These are phyloP conservation scores for Zopfia rhizophila DNA, from an alignment of 2,329 filamentous ascomycete genomes.

Conservation along the genomic window DNA sequence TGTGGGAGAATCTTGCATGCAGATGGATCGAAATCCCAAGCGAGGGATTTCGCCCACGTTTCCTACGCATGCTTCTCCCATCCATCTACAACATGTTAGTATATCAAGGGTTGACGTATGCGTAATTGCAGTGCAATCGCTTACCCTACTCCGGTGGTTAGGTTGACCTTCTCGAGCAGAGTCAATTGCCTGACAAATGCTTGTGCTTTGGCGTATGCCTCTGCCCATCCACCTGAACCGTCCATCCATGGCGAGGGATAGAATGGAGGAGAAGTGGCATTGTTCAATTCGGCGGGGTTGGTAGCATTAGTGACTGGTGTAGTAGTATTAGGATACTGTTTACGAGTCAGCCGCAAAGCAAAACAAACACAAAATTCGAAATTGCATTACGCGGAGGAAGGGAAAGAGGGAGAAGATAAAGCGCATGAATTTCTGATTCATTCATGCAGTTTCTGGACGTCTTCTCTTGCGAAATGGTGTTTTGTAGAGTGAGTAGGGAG, in stretches of 20 bases:
- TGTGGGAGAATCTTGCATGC: constrained; percentile 85
- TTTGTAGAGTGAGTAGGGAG: constrained; percentile 18
- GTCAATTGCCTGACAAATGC: constrained; percentile 86
- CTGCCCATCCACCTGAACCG: constrained; percentile 73
- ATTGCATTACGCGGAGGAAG: constrained; percentile 41
- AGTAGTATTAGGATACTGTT: constrained; percentile 41
- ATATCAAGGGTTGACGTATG: background rate
- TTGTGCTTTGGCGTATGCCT: constrained; percentile 79
- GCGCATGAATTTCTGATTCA: constrained; percentile 31
- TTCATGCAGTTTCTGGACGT: constrained; percentile 34
- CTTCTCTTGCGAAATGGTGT: constrained; percentile 18
- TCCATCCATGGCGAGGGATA: constrained; percentile 92
- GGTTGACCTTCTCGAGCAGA: constrained; percentile 88
- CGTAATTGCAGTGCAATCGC: constrained; percentile 40
- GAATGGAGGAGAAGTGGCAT: constrained; percentile 67
- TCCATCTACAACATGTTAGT: constrained; percentile 63
- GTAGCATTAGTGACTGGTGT: constrained; percentile 30
- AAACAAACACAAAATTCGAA: constrained; percentile 29
- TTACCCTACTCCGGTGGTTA: constrained; percentile 90
- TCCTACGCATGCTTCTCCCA: constrained; percentile 79
- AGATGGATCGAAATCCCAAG: constrained; percentile 77
- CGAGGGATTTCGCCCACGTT: constrained; percentile 76
- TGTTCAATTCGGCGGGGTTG: constrained; percentile 30
- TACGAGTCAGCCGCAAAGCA: constrained; percentile 33
- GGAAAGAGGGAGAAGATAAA: constrained; percentile 43